phyloP scores from a whole-genome alignment of 106 monocot genomes.

The Cymbidium sinense region DNA sequence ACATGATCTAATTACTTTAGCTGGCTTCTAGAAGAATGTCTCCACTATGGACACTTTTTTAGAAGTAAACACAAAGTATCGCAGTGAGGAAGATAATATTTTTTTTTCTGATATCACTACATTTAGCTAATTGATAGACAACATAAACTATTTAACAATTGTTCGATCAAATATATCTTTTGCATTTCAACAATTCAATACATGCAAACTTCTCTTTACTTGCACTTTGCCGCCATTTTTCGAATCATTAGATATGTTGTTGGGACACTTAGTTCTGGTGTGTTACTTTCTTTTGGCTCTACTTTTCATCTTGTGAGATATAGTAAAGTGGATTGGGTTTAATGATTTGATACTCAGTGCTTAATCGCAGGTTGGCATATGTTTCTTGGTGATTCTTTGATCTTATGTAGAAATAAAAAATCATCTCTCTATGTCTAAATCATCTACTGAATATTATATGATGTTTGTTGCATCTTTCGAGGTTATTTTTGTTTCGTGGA shows the following conservation, averaged over 20 bases:
- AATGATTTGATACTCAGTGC: neutral
- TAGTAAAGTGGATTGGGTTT: slow-evolving; percentile 9
- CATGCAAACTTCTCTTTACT: too few species aligned
- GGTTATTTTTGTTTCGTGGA: neutral
- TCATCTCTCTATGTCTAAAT: neutral
- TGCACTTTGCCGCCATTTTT: neutral
- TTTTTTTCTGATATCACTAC: too few species aligned
- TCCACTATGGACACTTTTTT: too few species aligned
- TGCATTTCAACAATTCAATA: too few species aligned
- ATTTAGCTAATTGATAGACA: too few species aligned
- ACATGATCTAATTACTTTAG: too few species aligned
- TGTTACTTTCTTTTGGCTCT: slow-evolving; percentile 4
- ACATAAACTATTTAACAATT: too few species aligned
- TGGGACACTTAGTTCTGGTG: neutral
- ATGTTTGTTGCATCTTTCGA: neutral
- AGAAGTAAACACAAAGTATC: too few species aligned
- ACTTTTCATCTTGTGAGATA: slow-evolving; percentile 3
- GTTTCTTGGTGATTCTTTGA: neutral
- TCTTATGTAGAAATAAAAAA: neutral
- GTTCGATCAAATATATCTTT: too few species aligned
- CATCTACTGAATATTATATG: neutral
- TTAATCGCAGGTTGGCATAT: neutral
- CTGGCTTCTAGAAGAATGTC: too few species aligned
- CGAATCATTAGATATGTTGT: neutral
- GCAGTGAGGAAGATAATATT: too few species aligned